A percentile compares a stretch with the other conserved stretches of the same genome.
phyloP scores from a whole-genome alignment of 2,329 filamentous ascomycete genomes.

The Colletotrichum truncatum region DNA sequence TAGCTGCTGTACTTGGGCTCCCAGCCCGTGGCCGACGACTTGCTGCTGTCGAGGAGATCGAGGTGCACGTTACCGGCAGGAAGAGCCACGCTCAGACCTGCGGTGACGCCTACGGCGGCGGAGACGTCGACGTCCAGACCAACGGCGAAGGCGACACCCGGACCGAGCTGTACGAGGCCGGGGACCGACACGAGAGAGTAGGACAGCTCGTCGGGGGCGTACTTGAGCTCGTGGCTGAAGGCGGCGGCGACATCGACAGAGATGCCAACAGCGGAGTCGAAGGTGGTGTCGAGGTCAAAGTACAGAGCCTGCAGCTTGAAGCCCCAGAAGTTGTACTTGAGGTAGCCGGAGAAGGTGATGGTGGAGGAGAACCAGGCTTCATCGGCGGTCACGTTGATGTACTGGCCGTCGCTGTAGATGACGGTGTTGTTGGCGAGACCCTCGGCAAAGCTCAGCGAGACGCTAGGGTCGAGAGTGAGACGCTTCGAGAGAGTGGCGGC shows the following conservation, averaged over 20 bases:
- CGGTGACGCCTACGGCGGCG: slow-evolving; percentile 41
- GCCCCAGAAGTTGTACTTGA: slow-evolving; percentile 49
- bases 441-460: slow-evolving; percentile 32
- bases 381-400: slow-evolving; percentile 46
- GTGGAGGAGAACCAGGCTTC: slow-evolving; percentile 43
- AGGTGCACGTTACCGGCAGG: slow-evolving; percentile 48
- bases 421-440: slow-evolving; percentile 36
- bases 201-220: slow-evolving; percentile 45
- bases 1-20: slow-evolving; percentile 44
- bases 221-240: slow-evolving; percentile 44
- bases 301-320: slow-evolving; percentile 45
- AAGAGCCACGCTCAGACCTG: slow-evolving; percentile 42
- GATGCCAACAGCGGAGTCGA: slow-evolving; percentile 46
- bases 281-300: slow-evolving; percentile 51
- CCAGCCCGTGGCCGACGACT: slow-evolving; percentile 44
- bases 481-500: slow-evolving; percentile 35
- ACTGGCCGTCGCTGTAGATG: slow-evolving; percentile 39
- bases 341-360: slow-evolving; percentile 50
- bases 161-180: slow-evolving; percentile 48
- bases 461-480: slow-evolving; percentile 37
- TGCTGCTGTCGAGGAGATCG: slow-evolving; percentile 42
- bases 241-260: slow-evolving; percentile 43
- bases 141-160: slow-evolving; percentile 46
- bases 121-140: slow-evolving; percentile 46
- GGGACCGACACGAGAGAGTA: slow-evolving; percentile 50